Evolutionary conservation across 2,329 filamentous ascomycete species (phyloP), one percentile per base, ranked within the genome.

Genomic region (Penicillium sp.): DNA sequence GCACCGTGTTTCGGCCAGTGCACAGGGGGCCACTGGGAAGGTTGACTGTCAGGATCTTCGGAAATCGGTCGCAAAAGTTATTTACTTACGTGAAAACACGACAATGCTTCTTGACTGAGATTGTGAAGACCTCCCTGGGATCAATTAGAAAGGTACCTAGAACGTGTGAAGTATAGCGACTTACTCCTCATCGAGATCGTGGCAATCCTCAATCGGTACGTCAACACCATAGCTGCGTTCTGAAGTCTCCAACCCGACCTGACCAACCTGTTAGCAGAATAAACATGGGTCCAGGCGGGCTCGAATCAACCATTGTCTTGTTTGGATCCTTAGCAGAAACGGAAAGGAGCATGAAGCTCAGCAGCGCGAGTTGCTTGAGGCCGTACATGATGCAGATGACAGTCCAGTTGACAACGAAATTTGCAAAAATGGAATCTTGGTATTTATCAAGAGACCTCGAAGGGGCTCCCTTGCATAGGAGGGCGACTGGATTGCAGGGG

Each of bases 21-120:
- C 61, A 64, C 5, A 47, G 36, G 10, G 59, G 54, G 16, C 61
- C 61, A 44, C 61, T 64, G 21, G 21, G 7, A 4, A 7, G 16
- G 23, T 42, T 18, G 10, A 33, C 15, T 13, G 47, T 49, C 10
- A 36, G 24, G 31, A 21, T 23, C 42, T 21, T 39, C 21, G 48
- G 36, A 16, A 7, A 15, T 6, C 5, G 5, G 8, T 8, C 10
- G 18, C 2, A 15, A n/a, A 6, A 16, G 6, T 2, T 2, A 5
- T 33, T 2, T 7, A 60, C 61, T 54, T 54, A 63, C 61, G 54
- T 63, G 60, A 64, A 64, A 12, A 63, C 53, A 5, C 60, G 61
- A n/a, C 61, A 64, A 21, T 61, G 46, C 26, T 62, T 64, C n/a
- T 39, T 51, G 18, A 64, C 34, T 6, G 61, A 60, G 13, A 64